Evolutionary conservation across 2,329 filamentous ascomycete species (phyloP).

Genomic region (Hypoxylon sp.): DNA sequence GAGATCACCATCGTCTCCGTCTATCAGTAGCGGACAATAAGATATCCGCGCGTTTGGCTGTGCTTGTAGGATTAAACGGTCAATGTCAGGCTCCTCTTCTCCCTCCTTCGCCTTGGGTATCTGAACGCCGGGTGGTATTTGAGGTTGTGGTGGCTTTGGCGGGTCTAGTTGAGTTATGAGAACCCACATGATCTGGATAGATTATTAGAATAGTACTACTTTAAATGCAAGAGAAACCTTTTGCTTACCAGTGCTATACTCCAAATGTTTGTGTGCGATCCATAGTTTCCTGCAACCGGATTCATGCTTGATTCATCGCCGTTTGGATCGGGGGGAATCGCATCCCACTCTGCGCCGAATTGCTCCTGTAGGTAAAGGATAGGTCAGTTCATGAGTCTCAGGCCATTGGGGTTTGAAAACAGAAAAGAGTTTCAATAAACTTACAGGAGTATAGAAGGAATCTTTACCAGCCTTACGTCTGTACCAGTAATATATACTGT

Average conservation of each 20-base stretch:
- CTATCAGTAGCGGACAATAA: constrained; percentile 45
- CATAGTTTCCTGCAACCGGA: constrained; percentile 26
- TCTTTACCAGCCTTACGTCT: constrained; percentile 26
- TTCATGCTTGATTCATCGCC: constrained; percentile 14
- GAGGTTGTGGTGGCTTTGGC: constrained; percentile 45
- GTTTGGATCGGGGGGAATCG: background rate
- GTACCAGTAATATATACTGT: constrained; percentile 42
- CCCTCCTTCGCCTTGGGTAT: background rate
- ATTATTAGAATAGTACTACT: background rate
- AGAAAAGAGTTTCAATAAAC: background rate
- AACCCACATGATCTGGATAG: constrained; percentile 47
- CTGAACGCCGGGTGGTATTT: constrained; percentile 30
- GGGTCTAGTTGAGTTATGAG: constrained; percentile 44
- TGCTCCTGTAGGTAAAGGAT: constrained; percentile 27
- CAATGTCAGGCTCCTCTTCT: background rate
- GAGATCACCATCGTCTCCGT: constrained; percentile 7
- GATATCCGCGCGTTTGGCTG: constrained; percentile 38
- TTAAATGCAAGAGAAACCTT: background rate
- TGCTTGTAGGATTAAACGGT: background rate
- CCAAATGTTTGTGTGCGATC: constrained; percentile 35
- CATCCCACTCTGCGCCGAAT: constrained; percentile 34
- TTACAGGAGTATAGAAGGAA: constrained; percentile 40
- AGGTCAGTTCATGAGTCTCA: background rate
- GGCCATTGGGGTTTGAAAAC: background rate
- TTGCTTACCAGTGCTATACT: constrained; percentile 35